Evolutionary conservation across 2,329 filamentous ascomycete genomes (phyloP), one percentile per base, ranked within the genome.

Genomic region (Dactylellina leptospora): DNA sequence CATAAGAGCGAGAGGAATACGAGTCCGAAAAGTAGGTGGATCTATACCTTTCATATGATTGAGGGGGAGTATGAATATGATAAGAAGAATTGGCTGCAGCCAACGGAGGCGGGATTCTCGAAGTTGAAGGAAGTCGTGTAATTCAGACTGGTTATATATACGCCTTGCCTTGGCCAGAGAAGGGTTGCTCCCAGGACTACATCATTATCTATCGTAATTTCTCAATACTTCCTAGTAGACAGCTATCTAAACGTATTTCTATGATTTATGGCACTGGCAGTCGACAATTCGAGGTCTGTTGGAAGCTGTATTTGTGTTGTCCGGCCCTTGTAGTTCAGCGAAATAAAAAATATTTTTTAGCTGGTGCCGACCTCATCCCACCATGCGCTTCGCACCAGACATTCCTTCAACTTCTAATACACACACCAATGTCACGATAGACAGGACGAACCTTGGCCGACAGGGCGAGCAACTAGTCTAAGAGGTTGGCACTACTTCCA

Each of bases 21-120:
- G 62, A 96, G 93, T 79, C 81, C 85, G 74, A 93, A 91, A 83
- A 75, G 73, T 23, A 72, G 75, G 18, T 76, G 74, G 75, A 96
- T 97, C 59, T 99, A 97, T 81, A 97, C 95, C 0, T 99, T 97
- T 79, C 95, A 99, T 82, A 86, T 96, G 66, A 97, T 97, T 77
- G 95, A 97, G 81, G 90, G 90, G 0, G 51, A 89, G 18, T 83
- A 87, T 44, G 83, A 82, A 60, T 99, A 97, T 80, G 95, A 97
- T 80, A 85, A 85, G 81, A 84, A 85, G 80, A 99, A 99, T 81
- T 97, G 95, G 95, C 81, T 99, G 79, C 93, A 97, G 82, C 92
- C 93, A 66, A 89, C 92, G 0, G 82, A 84, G 40, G 85, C 86
- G 42, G 93, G 91, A 0, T 97, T 99, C 78, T 93, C 90, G 4